These are phyloP conservation scores for Serendipita vermifera DNA, from an alignment of 768 basidiomycete species.

Conservation along the genomic window DNA sequence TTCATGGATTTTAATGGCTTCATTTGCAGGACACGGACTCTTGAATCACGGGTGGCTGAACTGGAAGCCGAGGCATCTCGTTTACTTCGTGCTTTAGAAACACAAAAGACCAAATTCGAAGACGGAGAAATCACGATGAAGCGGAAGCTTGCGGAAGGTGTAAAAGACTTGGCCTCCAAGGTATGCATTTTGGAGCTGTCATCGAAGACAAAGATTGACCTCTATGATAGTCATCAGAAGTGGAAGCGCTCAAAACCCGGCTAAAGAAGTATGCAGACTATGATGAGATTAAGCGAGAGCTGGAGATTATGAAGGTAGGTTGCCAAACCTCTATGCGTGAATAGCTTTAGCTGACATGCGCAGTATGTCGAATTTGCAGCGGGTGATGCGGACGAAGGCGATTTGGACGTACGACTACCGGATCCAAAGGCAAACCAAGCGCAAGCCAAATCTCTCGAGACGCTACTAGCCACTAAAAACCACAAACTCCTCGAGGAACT, in stretches of 20 bases:
- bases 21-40: conserved; percentile 24
- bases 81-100: conserved; percentile 50
- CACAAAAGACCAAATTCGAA: conserved; percentile 38
- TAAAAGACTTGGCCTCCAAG: conserved; percentile 40
- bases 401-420: conserved; percentile 50
- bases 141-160: conserved; percentile 47
- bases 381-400: conserved; percentile 62
- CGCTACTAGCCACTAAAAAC: conserved; percentile 85
- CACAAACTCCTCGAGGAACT: conserved; percentile 84
- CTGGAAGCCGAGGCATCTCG: conserved; percentile 66
- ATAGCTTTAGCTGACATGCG: conserved; percentile 1
- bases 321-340: background rate
- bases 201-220: conserved; percentile 9
- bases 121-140: conserved; percentile 36
- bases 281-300: conserved; percentile 93
- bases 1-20: background rate
- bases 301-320: conserved; percentile 93
- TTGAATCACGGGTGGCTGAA: conserved; percentile 61
- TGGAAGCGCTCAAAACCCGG: conserved; percentile 52
- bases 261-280: conserved; percentile 73
- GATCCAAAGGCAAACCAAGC: conserved; percentile 71
- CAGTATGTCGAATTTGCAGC: conserved; percentile 96
- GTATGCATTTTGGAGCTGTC: conserved; percentile 17
- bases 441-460: conserved; percentile 74
- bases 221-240: conserved; percentile 39